Base-by-base conservation (phyloP, 78 protist species). In the Cyanophora paradoxa region DNA sequence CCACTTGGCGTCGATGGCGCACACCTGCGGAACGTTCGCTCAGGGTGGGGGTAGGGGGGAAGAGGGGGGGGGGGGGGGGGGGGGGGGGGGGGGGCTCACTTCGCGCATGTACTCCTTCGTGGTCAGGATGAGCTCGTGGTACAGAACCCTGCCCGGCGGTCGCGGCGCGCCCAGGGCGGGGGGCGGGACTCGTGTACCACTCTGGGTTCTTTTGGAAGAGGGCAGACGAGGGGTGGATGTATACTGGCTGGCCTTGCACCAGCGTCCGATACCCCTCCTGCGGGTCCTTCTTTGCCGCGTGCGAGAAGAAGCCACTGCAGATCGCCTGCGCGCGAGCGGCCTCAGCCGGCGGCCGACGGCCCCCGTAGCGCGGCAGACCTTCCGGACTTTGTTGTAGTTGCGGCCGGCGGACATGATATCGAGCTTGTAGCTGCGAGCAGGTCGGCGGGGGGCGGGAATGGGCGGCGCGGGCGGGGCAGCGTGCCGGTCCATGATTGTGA, bases 31-130 rank as follows among this genome's bases (percentile, higher is more conserved):
- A 42, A 10, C 48, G 48, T 6, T 6, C 6, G 48, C 22, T 10
- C 6, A 10, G 10, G 48, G 48, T 13, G 22, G 48, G 10, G 22
- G 48, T 6, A 10, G 48, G 22, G 48, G 22, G 6, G 48, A n/a
- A n/a, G n/a, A n/a, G 48, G 48, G 10, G 48, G 48, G 22, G 10
- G 48, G 10, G 48, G 48, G 10, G 22, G 48, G 10, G 22, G 48
- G 48, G 48, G 48, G 22, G 48, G 22, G 6, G 48, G 22, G 48
- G 48, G 48, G 10, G 48, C 36, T 37, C 28, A 82, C 87, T 42
- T 90, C 89, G 54, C 97, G 82, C 99, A 97, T 96, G 90, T 96
- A 97, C 83, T 96, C 99, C 76, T 90, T 94, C 24, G 98, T 82
- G 17, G 99, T 97, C 59, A 93, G 37, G 16, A 91, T 93, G 46